Evolutionary conservation across 2,329 filamentous ascomycete species (phyloP), one percentile per base, ranked within the genome.

Genomic region (Penicillium concentricum): DNA sequence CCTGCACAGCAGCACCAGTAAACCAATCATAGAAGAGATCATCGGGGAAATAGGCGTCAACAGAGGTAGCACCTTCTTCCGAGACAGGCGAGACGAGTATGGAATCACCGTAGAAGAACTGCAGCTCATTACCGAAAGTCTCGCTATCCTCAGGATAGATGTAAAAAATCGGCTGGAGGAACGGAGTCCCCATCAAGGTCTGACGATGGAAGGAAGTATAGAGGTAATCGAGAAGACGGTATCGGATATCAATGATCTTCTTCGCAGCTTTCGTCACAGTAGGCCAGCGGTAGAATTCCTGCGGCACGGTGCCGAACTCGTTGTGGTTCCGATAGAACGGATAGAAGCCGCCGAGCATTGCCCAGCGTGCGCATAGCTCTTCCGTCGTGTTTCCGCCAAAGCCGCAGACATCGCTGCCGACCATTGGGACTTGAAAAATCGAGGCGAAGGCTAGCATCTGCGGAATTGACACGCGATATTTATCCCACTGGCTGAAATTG

Each of bases 301-400:
- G 89, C 0, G 78, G 70, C n/a, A 82, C 78, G 4, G 72, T 71
- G 32, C 74, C 70, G 41, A 80, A 72, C 28, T 79, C 78, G 57
- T 88, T 87, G 76, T 92, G 89, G 71, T 91, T 87, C 59, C 89
- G 86, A 76, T 86, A 91, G 77, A 92, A 92, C 0, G 88, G 86
- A 37, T 82, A 80, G 77, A 92, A 91, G 9, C 88, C 88, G 16
- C 88, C 88, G 0, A 91, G 80, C 26, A 82, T 81, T 1, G 87
- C 84, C 89, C 89, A 92, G n/a, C 89, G 85, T 4, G 88, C 84
- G 69, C 89, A 92, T 6, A 92, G 81, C 44, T 83, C 77, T 69
- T 89, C 85, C 12, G 82, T 88, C 0, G 87, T 86, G 64, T 88
- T 82, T 15, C 78, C 81, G 12, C 79, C 87, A 67, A 89, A 95